Evolutionary conservation across 768 basidiomycete genomes (phyloP), one percentile per base, ranked within the genome.

Genomic region (Trametes sanguinea): DNA sequence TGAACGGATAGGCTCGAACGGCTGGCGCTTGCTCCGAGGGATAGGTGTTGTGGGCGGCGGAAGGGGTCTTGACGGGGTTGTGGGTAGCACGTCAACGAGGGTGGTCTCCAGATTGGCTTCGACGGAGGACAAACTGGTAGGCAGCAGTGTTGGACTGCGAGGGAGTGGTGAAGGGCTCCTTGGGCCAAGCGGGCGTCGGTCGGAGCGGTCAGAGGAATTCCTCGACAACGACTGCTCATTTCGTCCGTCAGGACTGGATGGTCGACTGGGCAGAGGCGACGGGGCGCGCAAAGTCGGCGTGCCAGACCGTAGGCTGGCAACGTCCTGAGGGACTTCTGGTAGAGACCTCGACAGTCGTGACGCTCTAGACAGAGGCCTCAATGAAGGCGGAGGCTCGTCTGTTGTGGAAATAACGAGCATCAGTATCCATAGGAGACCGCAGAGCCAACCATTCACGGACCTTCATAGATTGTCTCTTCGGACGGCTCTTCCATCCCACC

Each of bases 391-490:
- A 40, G 82, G 86, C 46, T 84, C 85, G 71, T 91, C 88, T 90
- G 57, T 29, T 1, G 22, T 22, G 22, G 1, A 22, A 1, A 22
- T 22, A 17, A 54, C 44, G 46, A 64, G 4, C 61, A 37, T 56
- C 29, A 27, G n/a, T 37, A 68, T 62, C 22, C 58, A 40, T 33
- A 53, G 27, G 60, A 47, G 66, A 50, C 58, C 42, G 46, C 17
- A 59, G 40, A 45, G 54, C 37, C 5, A 40, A 43, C 29, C 62
- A 3, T n/a, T 59, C 79, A 30, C 68, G 35, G 35, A 87, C 91
- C 90, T 84, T 93, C 91, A 66, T 89, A 90, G 65, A 93, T 91
- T 2, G 86, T 89, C 32, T 83, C 83, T 65, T 88, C 87, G 14
- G 81, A 70, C 3, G 83, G 78, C 32, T 68, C 74, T 14, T 85